phyloP scores from a whole-genome alignment of 306 rosid genomes.

The Trifolium pratense region DNA sequence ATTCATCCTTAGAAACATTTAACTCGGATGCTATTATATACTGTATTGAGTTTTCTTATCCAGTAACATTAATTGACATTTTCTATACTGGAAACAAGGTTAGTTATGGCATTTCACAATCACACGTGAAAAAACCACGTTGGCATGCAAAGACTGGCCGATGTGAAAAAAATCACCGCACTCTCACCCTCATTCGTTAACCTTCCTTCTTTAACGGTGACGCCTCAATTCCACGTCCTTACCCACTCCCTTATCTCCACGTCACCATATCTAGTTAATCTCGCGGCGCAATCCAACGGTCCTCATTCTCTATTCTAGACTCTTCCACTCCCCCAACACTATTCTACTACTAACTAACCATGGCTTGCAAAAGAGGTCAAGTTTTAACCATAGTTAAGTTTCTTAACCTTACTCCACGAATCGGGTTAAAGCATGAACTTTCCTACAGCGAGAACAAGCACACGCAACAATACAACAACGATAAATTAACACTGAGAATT shows the following conservation, averaged over 20 bases:
- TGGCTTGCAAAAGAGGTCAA: constrained; percentile 40
- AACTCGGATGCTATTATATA: too few relatives aligned
- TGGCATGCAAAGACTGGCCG: constrained; percentile 23
- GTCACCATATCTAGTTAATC: constrained; percentile 47
- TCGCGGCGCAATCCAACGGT: constrained; percentile 52
- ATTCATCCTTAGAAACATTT: too few relatives aligned
- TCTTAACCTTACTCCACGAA: constrained; percentile 46
- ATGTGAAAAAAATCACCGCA: constrained; percentile 39
- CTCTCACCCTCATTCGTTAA: constrained; percentile 34
- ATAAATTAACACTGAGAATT: neutral
- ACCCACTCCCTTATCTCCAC: constrained; percentile 68
- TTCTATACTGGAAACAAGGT: too few relatives aligned
- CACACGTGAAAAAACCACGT: constrained; percentile 1
- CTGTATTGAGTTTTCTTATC: too few relatives aligned
- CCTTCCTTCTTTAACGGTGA: constrained; percentile 32
- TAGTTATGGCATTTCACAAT: neutral
- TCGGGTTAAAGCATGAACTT: constrained; percentile 57
- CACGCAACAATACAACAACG: neutral
- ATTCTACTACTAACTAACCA: too few relatives aligned
- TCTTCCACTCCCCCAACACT: constrained; percentile 50
- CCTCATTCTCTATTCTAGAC: constrained; percentile 56
- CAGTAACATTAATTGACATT: too few relatives aligned
- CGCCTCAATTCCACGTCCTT: constrained; percentile 43
- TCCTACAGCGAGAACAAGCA: neutral
- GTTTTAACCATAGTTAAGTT: constrained; percentile 49